A percentile compares a stretch with the other conserved stretches of the same genome.
Evolutionary conservation across 495 filamentous ascomycete species (phyloP).

Genomic region (Physcia stellaris): DNA sequence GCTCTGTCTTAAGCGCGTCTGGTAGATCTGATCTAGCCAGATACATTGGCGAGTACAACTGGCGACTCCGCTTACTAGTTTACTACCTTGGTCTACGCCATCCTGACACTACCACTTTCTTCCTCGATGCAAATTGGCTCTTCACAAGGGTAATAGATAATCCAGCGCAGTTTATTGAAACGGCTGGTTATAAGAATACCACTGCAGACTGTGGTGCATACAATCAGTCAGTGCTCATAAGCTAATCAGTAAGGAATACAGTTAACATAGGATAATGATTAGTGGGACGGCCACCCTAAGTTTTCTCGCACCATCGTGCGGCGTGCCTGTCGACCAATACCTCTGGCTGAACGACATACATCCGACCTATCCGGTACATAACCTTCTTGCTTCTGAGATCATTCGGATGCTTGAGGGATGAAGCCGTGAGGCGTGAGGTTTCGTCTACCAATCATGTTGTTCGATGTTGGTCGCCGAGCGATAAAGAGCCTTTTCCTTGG

Average conservation of each 20-base stretch:
- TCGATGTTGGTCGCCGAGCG: not conserved
- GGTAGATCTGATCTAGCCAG: slow-evolving; percentile 7
- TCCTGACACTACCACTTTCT: slow-evolving; percentile 14
- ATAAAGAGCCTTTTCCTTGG: no score
- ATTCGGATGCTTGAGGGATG: slow-evolving; percentile 26
- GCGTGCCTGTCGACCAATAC: slow-evolving; percentile 41
- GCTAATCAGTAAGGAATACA: not conserved
- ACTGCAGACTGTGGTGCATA: slow-evolving; percentile 40
- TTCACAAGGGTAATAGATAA: slow-evolving; percentile 43
- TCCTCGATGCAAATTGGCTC: slow-evolving; percentile 31
- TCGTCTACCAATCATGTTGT: not conserved
- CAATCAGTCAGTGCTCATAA: slow-evolving; percentile 31
- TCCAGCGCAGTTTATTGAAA: slow-evolving; percentile 30
- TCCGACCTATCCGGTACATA: slow-evolving; percentile 45
- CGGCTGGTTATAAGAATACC: slow-evolving; percentile 35
- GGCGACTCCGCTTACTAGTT: slow-evolving; percentile 12
- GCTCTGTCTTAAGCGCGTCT: not conserved
- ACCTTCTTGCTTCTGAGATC: slow-evolving; percentile 37
- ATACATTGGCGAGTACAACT: slow-evolving; percentile 15
- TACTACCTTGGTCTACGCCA: slow-evolving; percentile 8
- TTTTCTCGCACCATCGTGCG: slow-evolving; percentile 33
- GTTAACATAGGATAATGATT: not conserved
- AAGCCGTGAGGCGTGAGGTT: not conserved
- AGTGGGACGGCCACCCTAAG: slow-evolving; percentile 40
- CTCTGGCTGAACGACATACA: slow-evolving; percentile 52